phyloP scores from a whole-genome alignment of 1,284 basidiomycete species.

The Inonotus hispidus region DNA sequence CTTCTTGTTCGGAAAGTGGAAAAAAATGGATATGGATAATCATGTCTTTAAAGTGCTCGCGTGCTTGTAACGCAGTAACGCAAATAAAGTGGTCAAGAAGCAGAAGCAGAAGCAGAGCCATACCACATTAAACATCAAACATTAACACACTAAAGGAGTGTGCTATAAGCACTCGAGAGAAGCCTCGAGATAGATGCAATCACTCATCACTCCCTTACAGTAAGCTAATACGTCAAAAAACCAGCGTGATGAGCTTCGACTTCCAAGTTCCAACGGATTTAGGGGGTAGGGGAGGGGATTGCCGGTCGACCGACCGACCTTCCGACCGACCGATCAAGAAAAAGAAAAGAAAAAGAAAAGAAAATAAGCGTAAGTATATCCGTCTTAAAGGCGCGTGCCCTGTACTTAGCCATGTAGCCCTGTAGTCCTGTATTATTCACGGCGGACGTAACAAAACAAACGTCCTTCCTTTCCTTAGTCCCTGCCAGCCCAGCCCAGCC shows the following conservation, averaged over 20 bases:
- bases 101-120: no score
- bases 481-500: not conserved
- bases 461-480: not conserved
- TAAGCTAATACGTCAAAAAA: not conserved
- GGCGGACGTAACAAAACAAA: not conserved
- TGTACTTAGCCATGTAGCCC: no score
- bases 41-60: no score
- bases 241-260: not conserved
- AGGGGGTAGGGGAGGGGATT: conserved; percentile 5
- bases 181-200: no score
- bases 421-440: not conserved
- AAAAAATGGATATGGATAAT: no score
- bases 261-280: not conserved
- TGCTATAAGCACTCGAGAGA: not conserved
- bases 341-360: no score
- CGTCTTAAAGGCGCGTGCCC: not conserved
- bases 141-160: not conserved
- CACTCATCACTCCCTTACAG: not conserved
- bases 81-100: not conserved
- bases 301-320: not conserved
- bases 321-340: conserved; percentile 4
- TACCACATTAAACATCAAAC: no score
- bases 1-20: not conserved
- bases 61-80: no score
- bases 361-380: not conserved